Evolutionary conservation across 495 filamentous ascomycete species (phyloP).

Genomic region (Daldinia grandis): DNA sequence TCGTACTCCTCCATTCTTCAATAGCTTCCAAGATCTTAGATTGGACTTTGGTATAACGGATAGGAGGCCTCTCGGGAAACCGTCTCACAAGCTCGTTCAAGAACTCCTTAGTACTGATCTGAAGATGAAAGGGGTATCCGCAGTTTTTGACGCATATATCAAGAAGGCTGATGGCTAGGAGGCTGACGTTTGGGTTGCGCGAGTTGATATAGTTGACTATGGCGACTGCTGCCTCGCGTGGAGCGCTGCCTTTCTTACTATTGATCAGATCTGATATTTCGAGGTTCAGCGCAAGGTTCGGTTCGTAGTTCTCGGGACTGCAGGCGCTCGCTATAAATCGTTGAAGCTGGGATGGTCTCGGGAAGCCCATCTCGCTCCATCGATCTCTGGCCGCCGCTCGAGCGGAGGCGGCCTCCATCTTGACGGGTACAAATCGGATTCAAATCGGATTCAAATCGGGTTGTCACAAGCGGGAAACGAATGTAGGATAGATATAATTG

Average conservation of each 20-base stretch:
- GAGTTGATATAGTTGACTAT: slow-evolving; percentile 96
- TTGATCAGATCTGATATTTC: slow-evolving; percentile 98
- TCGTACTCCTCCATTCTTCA: slow-evolving; percentile 97
- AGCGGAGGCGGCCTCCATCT: slow-evolving; percentile 93
- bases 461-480: slow-evolving; percentile 28
- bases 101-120: slow-evolving; percentile 98
- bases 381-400: slow-evolving; percentile 95
- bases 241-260: slow-evolving; percentile 96
- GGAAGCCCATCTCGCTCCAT: slow-evolving; percentile 82
- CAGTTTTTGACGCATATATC: slow-evolving; percentile 99
- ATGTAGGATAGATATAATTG: slow-evolving; percentile 27
- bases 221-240: slow-evolving; percentile 92
- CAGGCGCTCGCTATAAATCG: slow-evolving; percentile 96
- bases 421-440: slow-evolving; percentile 18
- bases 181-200: slow-evolving; percentile 91
- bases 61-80: slow-evolving; percentile 92
- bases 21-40: slow-evolving; percentile 93
- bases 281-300: slow-evolving; percentile 93
- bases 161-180: slow-evolving; percentile 89
- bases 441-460: slow-evolving; percentile 22
- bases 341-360: slow-evolving; percentile 83
- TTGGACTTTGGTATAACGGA: slow-evolving; percentile 86
- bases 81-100: slow-evolving; percentile 96
- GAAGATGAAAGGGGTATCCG: slow-evolving; percentile 98
- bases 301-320: slow-evolving; percentile 95